Evolutionary conservation across 495 filamentous ascomycete species (phyloP).

Genomic region (Acidiella bohemica): DNA sequence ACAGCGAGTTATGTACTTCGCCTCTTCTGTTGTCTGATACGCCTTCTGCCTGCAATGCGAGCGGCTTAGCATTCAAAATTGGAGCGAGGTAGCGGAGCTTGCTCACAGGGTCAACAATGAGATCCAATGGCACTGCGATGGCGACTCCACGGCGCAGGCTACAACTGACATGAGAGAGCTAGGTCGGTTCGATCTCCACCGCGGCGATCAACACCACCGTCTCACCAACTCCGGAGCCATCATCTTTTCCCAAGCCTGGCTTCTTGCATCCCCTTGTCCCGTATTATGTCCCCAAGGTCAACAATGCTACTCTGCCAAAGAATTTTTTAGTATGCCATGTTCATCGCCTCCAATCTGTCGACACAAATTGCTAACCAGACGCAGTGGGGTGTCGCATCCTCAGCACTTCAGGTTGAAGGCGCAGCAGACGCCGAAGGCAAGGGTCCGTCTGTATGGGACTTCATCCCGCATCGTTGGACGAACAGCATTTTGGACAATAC

Average conservation of each 20-base stretch:
- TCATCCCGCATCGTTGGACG: conserved; percentile 15
- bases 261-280: conserved; percentile 29
- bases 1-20: too few species aligned
- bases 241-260: conserved; percentile 25
- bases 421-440: conserved; percentile 24
- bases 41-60: too few species aligned
- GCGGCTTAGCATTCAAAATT: too few species aligned
- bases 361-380: too few species aligned
- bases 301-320: conserved; percentile 20
- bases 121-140: too few species aligned
- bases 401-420: conserved; percentile 26
- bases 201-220: conserved; percentile 33
- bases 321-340: too few species aligned
- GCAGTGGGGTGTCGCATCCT: conserved; percentile 25
- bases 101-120: conserved; percentile 13
- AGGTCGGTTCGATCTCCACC: conserved; percentile 29
- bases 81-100: too few species aligned
- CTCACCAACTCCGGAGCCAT: conserved; percentile 34
- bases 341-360: too few species aligned
- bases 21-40: too few species aligned
- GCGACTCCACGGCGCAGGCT: too few species aligned
- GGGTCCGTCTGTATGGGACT: conserved; percentile 24
- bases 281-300: conserved; percentile 19
- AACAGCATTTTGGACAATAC: conserved; percentile 16
- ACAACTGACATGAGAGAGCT: too few species aligned